Conservation (phyloP, 805 yeast genomes). For the Kazachstania bromeliacearum region DNA sequence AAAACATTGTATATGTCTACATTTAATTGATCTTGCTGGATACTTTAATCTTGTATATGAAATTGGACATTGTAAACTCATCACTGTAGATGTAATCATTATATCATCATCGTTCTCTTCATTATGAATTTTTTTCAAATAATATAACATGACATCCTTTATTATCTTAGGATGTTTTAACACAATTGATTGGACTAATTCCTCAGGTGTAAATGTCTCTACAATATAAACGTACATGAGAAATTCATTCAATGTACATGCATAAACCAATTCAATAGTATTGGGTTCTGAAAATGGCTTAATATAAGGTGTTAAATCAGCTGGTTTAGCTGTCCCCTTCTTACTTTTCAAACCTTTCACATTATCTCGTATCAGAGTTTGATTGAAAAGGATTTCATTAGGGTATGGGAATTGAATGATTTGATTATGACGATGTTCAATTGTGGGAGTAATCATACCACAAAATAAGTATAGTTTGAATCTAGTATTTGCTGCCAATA, state of each 20-base stretch:
- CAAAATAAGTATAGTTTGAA: constrained; percentile 44
- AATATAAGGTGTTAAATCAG: constrained; percentile 51
- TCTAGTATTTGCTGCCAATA: constrained; percentile 12
- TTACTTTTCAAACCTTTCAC: constrained; percentile 66
- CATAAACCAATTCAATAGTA: constrained; percentile 43
- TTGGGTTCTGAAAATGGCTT: constrained; percentile 28
- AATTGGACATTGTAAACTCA: constrained; percentile 71
- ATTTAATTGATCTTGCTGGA: constrained; percentile 63
- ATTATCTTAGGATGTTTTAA: constrained; percentile 39
- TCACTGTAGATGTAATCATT: constrained; percentile 51
- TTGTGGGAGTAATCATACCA: constrained; percentile 5
- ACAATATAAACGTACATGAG: constrained; percentile 52
- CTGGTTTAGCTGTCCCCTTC: constrained; percentile 73
- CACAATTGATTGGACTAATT: constrained; percentile 23
- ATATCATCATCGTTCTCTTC: constrained; percentile 61
- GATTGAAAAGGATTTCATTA: constrained; percentile 55
- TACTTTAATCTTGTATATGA: constrained; percentile 56
- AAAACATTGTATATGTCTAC: constrained; percentile 84
- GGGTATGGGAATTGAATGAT: constrained; percentile 71
- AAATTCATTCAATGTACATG: constrained; percentile 41
- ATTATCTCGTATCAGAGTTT: constrained; percentile 37
- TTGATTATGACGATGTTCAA: constrained; percentile 42
- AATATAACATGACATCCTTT: constrained; percentile 39
- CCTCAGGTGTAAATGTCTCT: constrained; percentile 35
- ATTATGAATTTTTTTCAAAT: constrained; percentile 32